A percentile compares a stretch with the other conserved stretches of the same genome.
Evolutionary conservation across 1,284 basidiomycete species (phyloP).

Genomic region (Boletellus deceptivus): DNA sequence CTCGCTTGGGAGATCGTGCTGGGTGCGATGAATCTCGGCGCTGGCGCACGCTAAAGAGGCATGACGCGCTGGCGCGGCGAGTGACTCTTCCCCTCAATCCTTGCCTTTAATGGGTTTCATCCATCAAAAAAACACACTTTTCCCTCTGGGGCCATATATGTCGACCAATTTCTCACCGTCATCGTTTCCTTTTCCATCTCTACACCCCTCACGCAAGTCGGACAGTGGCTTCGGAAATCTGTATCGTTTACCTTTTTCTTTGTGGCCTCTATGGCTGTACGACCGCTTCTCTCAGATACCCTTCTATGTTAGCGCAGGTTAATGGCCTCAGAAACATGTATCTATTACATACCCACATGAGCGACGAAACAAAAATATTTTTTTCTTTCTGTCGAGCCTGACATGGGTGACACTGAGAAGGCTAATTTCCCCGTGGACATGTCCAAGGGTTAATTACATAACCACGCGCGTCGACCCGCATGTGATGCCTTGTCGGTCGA

Average conservation of each 20-base stretch:
- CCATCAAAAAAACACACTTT: constrained; percentile 7
- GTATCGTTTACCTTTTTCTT: constrained; percentile 24
- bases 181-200: constrained; percentile 23
- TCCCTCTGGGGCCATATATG: no score
- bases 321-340: constrained; percentile 31
- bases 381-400: background rate
- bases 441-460: background rate
- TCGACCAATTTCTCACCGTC: constrained; percentile 20
- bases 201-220: constrained; percentile 17
- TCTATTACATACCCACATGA: constrained; percentile 22
- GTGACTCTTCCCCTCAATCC: constrained; percentile 8
- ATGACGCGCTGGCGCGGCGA: constrained; percentile 19
- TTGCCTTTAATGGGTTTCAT: constrained; percentile 21
- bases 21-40: constrained; percentile 62
- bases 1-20: constrained; percentile 71
- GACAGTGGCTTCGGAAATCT: constrained; percentile 24
- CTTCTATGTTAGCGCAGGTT: constrained; percentile 27
- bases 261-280: constrained; percentile 21
- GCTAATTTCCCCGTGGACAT: no score
- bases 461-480: background rate
- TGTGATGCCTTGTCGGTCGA: constrained; percentile 6
- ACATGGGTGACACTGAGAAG: no score
- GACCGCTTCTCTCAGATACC: constrained; percentile 27
- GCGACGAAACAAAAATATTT: constrained; percentile 4
- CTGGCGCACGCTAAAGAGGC: constrained; percentile 30